Evolutionary conservation across 1,139 yeast genomes (phyloP), one percentile per base, ranked within the genome.

Genomic region (Pneumocystis jirovecii): DNA sequence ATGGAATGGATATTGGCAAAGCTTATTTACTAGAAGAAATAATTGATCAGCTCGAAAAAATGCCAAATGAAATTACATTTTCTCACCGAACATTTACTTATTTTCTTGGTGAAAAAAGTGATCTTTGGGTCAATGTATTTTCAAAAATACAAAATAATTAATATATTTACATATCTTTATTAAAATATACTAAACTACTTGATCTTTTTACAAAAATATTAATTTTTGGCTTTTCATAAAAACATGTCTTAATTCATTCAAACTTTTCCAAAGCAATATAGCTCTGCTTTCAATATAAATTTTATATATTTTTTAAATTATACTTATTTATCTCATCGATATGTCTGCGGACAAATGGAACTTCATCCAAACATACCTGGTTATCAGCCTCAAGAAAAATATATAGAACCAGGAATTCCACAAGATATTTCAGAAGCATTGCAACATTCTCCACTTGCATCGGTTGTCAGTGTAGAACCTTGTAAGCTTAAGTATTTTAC

Each of bases 21-120:
- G 96, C 97, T 0, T 79, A 89, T 25, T 76, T 91, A 57, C 75
- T 93, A 61, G 96, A 89, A 68, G 96, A 88, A 69, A 81, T 90
- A 1, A 86, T 93, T 67, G 96, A 87, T 59, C 85, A 84, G 68
- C 77, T 93, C 68, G 75, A 78, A 60, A 73, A 80, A 60, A 72
- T 82, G 59, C 89, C 87, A 1, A 76, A 77, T 1, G 74, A 76
- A 8, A 40, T 50, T 25, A 85, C 86, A 0, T 82, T 79, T 70
- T 77, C 78, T 70, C 80, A 82, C 68, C 75, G 76, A 62, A 79
- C 81, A 0, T 71, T 81, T 61, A 80, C 85, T 0, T 89, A 85
- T 73, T 77, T 82, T 1, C 70, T 90, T 42, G 91, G 93, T 3
- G 96, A 87, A 70, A 83, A 83, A 67, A 95, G 88, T 72, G 85